Evolutionary conservation across 805 yeast species (phyloP).

Genomic region (Metschnikowia rubicola): DNA sequence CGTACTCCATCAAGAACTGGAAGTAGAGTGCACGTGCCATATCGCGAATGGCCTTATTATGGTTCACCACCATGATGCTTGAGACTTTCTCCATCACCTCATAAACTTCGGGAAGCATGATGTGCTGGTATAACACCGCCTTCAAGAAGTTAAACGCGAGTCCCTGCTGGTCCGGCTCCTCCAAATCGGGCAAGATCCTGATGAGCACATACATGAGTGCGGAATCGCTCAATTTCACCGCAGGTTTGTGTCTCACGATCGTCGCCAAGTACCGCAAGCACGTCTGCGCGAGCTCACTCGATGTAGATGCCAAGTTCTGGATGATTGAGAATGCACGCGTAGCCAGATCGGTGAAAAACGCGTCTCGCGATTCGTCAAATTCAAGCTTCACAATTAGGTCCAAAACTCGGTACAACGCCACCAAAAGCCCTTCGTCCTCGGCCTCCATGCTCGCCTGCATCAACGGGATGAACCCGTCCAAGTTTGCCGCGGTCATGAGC

Average conservation of each 20-base stretch:
- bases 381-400: slow-evolving; percentile 58
- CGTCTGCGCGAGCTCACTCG: slow-evolving; percentile 75
- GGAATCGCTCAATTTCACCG: slow-evolving; percentile 60
- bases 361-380: slow-evolving; percentile 51
- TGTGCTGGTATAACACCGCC: slow-evolving; percentile 69
- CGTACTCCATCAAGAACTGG: slow-evolving; percentile 88
- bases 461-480: slow-evolving; percentile 73
- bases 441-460: slow-evolving; percentile 58
- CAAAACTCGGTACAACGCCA: slow-evolving; percentile 63
- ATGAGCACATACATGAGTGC: slow-evolving; percentile 72
- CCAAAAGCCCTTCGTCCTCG: slow-evolving; percentile 73
- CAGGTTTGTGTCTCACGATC: slow-evolving; percentile 65
- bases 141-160: slow-evolving; percentile 81
- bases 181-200: slow-evolving; percentile 78
- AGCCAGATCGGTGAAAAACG: slow-evolving; percentile 56
- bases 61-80: slow-evolving; percentile 85
- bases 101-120: slow-evolving; percentile 82
- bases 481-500: slow-evolving; percentile 55
- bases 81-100: slow-evolving; percentile 81
- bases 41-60: slow-evolving; percentile 75
- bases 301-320: slow-evolving; percentile 73
- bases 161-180: slow-evolving; percentile 86
- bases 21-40: slow-evolving; percentile 79
- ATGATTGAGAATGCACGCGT: slow-evolving; percentile 59
- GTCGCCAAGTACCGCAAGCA: slow-evolving; percentile 71